These are phyloP conservation scores for Basidiobolus meristosporus DNA, from an alignment of 371 early-diverging fungal genomes.

Conservation along the genomic window DNA sequence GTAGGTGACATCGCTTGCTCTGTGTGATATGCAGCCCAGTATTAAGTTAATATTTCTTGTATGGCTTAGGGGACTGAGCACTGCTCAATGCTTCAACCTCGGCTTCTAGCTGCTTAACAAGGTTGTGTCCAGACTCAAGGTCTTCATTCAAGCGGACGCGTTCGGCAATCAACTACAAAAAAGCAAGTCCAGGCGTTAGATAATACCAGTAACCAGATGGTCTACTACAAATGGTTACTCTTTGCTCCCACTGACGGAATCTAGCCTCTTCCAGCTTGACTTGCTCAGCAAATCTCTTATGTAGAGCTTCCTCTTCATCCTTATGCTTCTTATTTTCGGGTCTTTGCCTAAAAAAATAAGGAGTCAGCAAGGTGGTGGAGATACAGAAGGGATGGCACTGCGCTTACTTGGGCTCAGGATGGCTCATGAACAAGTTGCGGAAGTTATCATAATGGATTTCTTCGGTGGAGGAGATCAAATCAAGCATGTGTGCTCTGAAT, in stretches of 20 bases:
- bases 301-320: conserved; percentile 84
- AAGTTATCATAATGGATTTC: conserved; percentile 85
- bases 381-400: too few relatives aligned
- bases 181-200: neutral
- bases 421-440: too few relatives aligned
- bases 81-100: conserved; percentile 34
- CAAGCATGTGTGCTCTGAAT: conserved; percentile 76
- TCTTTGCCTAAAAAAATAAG: conserved; percentile 24
- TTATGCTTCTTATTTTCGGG: conserved; percentile 69
- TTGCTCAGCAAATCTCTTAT: conserved; percentile 86
- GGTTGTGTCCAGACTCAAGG: conserved; percentile 76
- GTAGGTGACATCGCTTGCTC: too few relatives aligned
- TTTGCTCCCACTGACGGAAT: conserved; percentile 94
- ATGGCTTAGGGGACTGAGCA: too few relatives aligned
- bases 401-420: too few relatives aligned
- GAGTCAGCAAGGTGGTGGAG: too few relatives aligned
- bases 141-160: conserved; percentile 90
- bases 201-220: neutral
- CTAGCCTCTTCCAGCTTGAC: conserved; percentile 84
- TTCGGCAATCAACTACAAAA: conserved; percentile 66
- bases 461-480: conserved; percentile 77
- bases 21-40: too few relatives aligned
- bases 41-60: too few relatives aligned
- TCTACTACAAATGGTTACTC: too few relatives aligned
- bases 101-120: conserved; percentile 69